These are phyloP conservation scores for Larix kaempferi DNA, from an alignment of 75 land plant genomes.

Conservation along the genomic window DNA sequence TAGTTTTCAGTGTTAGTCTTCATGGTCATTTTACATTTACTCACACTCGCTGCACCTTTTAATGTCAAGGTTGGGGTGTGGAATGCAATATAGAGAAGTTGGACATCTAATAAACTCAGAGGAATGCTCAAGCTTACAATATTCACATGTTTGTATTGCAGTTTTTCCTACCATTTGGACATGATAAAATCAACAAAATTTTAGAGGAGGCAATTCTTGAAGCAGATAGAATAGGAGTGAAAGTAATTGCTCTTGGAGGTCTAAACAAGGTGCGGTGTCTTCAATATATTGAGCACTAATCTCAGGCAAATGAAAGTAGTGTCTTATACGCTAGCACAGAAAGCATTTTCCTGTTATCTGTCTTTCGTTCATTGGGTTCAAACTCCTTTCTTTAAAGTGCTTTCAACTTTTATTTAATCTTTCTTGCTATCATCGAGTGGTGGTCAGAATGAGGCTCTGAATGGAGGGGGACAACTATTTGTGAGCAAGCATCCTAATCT, in stretches of 20 bases:
- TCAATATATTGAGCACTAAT: too few relatives aligned
- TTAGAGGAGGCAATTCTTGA: conserved; percentile 41
- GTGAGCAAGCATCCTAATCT: conserved; percentile 31
- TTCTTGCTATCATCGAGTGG: background rate
- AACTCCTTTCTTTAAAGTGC: background rate
- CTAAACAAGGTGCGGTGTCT: conserved; percentile 26
- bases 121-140: background rate
- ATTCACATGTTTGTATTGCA: conserved; percentile 17
- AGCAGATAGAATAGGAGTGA: conserved; percentile 31
- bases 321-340: background rate
- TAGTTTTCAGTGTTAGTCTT: too few relatives aligned
- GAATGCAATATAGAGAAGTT: background rate
- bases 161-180: conserved; percentile 36
- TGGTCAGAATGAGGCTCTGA: conserved; percentile 38
- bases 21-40: too few relatives aligned
- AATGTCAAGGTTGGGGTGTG: background rate
- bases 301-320: background rate
- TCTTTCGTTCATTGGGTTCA: background rate
- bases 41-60: background rate
- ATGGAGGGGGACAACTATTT: conserved; percentile 42
- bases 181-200: conserved; percentile 27
- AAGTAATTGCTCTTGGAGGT: conserved; percentile 39
- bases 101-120: too few relatives aligned
- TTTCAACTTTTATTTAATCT: background rate
- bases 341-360: background rate